Evolutionary conservation across 2,329 filamentous ascomycete genomes (phyloP).

Genomic region (Xylaria sp.): DNA sequence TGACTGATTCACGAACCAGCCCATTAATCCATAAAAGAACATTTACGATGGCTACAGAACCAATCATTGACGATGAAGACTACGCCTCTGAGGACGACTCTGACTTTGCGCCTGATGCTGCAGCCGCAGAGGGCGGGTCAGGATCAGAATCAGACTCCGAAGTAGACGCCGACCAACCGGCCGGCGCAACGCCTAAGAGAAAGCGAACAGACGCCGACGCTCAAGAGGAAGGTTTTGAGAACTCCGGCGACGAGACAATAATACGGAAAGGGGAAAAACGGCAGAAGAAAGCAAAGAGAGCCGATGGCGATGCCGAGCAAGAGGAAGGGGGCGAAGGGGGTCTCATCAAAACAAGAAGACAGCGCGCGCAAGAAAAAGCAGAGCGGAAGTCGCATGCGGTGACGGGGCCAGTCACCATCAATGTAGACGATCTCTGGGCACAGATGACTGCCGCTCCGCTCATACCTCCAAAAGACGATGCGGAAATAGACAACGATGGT

Average conservation of each 20-base stretch:
- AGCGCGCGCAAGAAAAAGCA: constrained; percentile 73
- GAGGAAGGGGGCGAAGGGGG: constrained; percentile 70
- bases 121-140: constrained; percentile 57
- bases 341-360: constrained; percentile 77
- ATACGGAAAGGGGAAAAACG: constrained; percentile 71
- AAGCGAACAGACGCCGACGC: constrained; percentile 47
- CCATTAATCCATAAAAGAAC: not conserved
- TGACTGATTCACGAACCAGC: not conserved
- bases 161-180: constrained; percentile 45
- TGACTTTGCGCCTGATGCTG: constrained; percentile 74
- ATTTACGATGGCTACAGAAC: constrained; percentile 57
- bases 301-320: constrained; percentile 51
- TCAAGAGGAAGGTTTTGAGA: constrained; percentile 65
- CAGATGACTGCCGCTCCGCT: constrained; percentile 67
- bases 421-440: constrained; percentile 77
- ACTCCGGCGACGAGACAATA: constrained; percentile 78
- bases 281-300: constrained; percentile 60
- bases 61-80: constrained; percentile 60
- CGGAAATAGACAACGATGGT: constrained; percentile 37
- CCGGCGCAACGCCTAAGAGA: constrained; percentile 44
- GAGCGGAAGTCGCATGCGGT: constrained; percentile 65
- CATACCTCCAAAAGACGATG: constrained; percentile 46
- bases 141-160: constrained; percentile 68
- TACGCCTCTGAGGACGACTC: constrained; percentile 80
- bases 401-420: constrained; percentile 72